Percentiles rank a stretch among this genome's conserved stretches.
Conservation (phyloP, 495 filamentous ascomycete genomes). For the Penicillium silybi region DNA sequence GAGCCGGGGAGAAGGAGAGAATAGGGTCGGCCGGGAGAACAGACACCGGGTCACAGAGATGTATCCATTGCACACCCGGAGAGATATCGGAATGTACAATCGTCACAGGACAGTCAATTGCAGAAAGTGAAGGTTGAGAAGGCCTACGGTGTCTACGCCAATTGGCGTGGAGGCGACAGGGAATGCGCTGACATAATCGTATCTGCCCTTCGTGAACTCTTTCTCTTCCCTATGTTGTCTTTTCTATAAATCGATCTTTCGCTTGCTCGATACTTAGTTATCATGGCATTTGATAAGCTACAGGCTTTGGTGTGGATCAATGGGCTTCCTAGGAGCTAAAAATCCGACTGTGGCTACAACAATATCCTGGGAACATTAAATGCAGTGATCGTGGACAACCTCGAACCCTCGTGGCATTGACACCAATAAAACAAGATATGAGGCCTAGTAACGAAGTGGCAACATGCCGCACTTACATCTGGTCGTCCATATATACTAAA, state of each 20-base stretch:
- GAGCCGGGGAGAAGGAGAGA: constrained; percentile 9
- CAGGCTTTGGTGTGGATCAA: no score
- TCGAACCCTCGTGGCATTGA: no score
- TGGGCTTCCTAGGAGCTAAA: no score
- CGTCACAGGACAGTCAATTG: constrained; percentile 9
- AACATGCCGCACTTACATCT: no score
- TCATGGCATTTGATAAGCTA: no score
- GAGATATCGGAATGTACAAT: constrained; percentile 1
- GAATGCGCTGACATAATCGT: background rate
- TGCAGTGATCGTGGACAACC: no score
- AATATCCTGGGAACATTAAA: no score
- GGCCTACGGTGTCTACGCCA: background rate
- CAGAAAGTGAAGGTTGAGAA: constrained; percentile 5
- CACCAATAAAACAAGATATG: no score
- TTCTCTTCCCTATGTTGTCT: background rate
- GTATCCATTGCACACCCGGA: constrained; percentile 15
- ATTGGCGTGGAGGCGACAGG: constrained; percentile 8
- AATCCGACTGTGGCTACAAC: no score
- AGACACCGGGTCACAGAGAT: constrained; percentile 10
- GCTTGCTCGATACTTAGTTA: background rate
- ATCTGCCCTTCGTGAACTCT: background rate
- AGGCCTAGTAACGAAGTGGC: no score
- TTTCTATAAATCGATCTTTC: background rate
- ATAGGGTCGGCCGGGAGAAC: constrained; percentile 11
- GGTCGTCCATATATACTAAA: no score